Conservation (phyloP, 768 basidiomycete genomes). For the Sporobolomyces roseus region DNA sequence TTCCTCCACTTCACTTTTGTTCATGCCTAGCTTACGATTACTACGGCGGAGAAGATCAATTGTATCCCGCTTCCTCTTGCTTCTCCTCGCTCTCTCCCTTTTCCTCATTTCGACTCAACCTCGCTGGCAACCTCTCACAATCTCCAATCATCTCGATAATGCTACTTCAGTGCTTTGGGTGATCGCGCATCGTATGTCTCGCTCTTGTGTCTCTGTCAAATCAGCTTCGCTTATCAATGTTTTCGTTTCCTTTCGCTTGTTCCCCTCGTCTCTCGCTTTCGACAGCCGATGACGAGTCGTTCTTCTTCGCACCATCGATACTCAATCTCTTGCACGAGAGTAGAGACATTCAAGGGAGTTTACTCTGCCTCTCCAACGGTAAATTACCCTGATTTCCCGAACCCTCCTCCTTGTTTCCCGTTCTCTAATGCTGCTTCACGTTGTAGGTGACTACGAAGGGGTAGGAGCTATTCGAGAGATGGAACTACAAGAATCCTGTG, state of each 20-base stretch:
- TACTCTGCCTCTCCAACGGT: conserved; percentile 43
- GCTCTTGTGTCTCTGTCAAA: background rate
- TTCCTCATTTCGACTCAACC: background rate
- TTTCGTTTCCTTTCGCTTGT: background rate
- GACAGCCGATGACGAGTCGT: conserved; percentile 47
- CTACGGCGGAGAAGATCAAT: background rate
- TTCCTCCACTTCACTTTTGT: background rate
- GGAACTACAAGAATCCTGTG: conserved; percentile 48
- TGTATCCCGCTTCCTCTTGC: background rate
- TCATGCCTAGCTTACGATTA: background rate
- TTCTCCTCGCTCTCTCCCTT: background rate
- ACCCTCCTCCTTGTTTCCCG: background rate
- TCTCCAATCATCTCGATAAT: background rate
- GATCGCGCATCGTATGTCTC: conserved; percentile 42
- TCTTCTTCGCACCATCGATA: conserved; percentile 45
- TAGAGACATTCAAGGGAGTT: background rate
- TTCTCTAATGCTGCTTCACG: background rate
- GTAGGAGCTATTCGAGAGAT: conserved; percentile 44
- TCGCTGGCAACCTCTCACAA: background rate
- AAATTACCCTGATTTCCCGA: conserved; percentile 1
- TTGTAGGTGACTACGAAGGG: conserved; percentile 49
- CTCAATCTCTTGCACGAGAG: conserved; percentile 1
- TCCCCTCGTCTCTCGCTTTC: too few relatives aligned
- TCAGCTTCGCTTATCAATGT: background rate
- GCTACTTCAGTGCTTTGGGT: conserved; percentile 42